These are phyloP conservation scores for Pyrrhoderma noxium DNA, from an alignment of 1,284 basidiomycete species.

Conservation along the genomic window DNA sequence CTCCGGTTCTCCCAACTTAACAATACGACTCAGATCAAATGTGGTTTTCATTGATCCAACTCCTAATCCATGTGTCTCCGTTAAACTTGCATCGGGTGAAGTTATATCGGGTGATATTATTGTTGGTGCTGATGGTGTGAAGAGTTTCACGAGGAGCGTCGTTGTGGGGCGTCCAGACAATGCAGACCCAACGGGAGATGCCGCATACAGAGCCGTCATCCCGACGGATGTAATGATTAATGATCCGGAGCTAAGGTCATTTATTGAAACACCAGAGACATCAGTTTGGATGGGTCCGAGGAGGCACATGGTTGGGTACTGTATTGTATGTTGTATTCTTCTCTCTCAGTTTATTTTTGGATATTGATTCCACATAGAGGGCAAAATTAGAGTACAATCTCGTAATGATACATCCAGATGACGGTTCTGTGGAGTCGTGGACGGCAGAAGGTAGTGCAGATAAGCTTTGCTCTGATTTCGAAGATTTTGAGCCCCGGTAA, in stretches of 20 bases:
- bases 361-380: background rate
- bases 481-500: background rate
- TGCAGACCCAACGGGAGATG: background rate
- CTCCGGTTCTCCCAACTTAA: constrained; percentile 29
- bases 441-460: background rate
- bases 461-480: background rate
- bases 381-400: background rate
- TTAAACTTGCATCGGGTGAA: constrained; percentile 39
- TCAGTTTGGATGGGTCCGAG: constrained; percentile 19
- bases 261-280: background rate
- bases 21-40: constrained; percentile 32
- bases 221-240: constrained; percentile 24
- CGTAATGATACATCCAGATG: background rate
- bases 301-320: background rate
- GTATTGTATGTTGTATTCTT: background rate
- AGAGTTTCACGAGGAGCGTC: constrained; percentile 35
- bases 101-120: constrained; percentile 38
- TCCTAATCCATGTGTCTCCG: constrained; percentile 23
- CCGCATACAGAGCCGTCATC: background rate
- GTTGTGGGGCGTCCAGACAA: constrained; percentile 26
- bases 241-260: background rate
- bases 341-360: background rate
- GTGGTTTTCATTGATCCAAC: constrained; percentile 36
- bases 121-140: constrained; percentile 49
- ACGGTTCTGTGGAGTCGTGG: background rate